Base-by-base conservation (phyloP, 495 filamentous ascomycete species). In the Gamarada debralockiae region DNA sequence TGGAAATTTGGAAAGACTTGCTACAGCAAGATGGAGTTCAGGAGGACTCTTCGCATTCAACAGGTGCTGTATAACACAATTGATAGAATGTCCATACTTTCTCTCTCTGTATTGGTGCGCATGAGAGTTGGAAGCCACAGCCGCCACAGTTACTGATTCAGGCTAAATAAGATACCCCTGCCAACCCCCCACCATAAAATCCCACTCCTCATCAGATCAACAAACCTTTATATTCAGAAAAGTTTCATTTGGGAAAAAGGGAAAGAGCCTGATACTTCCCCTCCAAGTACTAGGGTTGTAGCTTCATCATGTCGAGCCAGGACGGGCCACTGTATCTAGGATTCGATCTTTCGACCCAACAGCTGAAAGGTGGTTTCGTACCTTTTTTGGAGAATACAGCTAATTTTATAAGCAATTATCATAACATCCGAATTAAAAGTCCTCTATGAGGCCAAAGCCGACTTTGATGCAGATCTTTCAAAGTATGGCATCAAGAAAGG, bases 331-430 rank as follows among this genome's bases (percentile, higher is more conserved):
- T 95, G 50, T 97, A 96, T 59, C 78, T 97, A 52, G 92, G 92
- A 37, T 92, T 97, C 65, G 92, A 98, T 68, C 86, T 98, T 41
- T 96, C 91, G 22, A 97, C 93, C 51, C 93, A 97, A 70, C 91
- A 96, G 65, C 75, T 97, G 23, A 98, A 98, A 77, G 89, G 87
- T 79, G 56, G 52, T 70, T n/a, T 21, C n/a, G 25, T 33, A 38
- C 39, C 15, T 37, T 49, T 25, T 5, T 21, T 50, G 39, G 2
- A 42, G n/a, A 34, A 9, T 24, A 40, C 6, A 24, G 14, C 37
- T 44, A 33, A 64, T 50, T 56, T 22, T 52, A 17, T 49, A 31
- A 88, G 85, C 79, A 39, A 80, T 98, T 59, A 85, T 89, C 46
- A 85, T 96, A 54, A 82, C 84, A 37, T 88, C 90, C 9, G 73